Evolutionary conservation across 208 protist genomes (phyloP).

Genomic region (Phytomonas serpens): DNA sequence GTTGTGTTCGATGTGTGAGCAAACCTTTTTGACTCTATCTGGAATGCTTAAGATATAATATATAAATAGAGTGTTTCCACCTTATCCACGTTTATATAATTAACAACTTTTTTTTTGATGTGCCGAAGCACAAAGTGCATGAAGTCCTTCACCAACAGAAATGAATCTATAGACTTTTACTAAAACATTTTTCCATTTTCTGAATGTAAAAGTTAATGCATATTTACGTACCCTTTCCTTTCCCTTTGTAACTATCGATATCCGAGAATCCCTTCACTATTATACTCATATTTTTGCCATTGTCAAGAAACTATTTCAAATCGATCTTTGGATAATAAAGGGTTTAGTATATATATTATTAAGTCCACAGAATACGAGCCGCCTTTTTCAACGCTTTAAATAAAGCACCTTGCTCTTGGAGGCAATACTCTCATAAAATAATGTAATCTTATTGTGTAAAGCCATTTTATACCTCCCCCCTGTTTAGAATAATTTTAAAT

Average conservation of each 20-base stretch:
- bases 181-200: background rate
- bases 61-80: background rate
- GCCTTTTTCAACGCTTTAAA: background rate
- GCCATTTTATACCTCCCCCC: background rate
- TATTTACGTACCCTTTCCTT: background rate
- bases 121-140: background rate
- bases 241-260: background rate
- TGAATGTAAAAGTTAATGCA: background rate
- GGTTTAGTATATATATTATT: background rate
- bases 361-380: background rate
- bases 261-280: background rate
- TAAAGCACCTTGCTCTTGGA: background rate
- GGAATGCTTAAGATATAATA: background rate
- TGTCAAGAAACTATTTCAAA: background rate
- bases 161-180: background rate
- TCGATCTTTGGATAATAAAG: background rate
- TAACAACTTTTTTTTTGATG: background rate
- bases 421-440: background rate
- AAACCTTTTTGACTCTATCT: background rate
- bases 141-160: background rate
- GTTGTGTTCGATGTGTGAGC: background rate
- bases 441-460: background rate
- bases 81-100: background rate
- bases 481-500: background rate
- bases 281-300: background rate